Evolutionary conservation across 2,329 filamentous ascomycete species (phyloP), one percentile per base, ranked within the genome.

Genomic region (Aspergillus aculeatinus): DNA sequence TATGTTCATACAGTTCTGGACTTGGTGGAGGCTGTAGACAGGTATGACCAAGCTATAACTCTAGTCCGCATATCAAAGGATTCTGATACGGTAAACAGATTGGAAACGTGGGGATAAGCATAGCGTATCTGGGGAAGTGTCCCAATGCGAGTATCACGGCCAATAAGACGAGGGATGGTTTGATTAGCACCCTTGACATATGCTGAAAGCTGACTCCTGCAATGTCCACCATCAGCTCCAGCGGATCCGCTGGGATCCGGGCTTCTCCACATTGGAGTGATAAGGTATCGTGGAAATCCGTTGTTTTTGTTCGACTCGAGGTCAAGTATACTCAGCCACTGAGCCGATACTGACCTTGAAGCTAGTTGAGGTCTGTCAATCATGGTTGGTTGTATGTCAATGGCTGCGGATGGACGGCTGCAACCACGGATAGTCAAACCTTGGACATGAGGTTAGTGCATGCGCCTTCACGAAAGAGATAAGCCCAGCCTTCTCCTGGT

Each of bases 101-200:
- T 33, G 21, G 44, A 29, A 39, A 23, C 48, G 53, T 47, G 53
- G 53, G 53, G 53, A 48, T 48, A 55, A 55, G 53, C 42, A 48
- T 55, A 47, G 53, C n/a, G 12, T 48, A 23, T 55, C 53, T 55
- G 53, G 53, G 53, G 53, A 48, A 47, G 42, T 25, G 19, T 44
- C 21, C 19, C 33, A 53, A 27, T 44, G 53, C 47, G 44, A 55
- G 39, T 33, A 55, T 29, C 42, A 55, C 23, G 19, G 12, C 19
- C 33, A 44, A 44, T 31, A 14, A 47, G 27, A 10, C n/a, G 42
- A 55, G 52, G n/a, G 19, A 47, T n/a, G 42, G 42, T 33, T 29
- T 33, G 25, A 48, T 48, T 47, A 33, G 27, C 21, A 16, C 27
- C 11, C 1, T 35, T 48, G n/a, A 6, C 25, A 33, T 55, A 21